A percentile compares a stretch with the other conserved stretches of the same genome.
Conservation (phyloP, 192 early-diverging fungal species). For the Backusella parvicylindrica region DNA sequence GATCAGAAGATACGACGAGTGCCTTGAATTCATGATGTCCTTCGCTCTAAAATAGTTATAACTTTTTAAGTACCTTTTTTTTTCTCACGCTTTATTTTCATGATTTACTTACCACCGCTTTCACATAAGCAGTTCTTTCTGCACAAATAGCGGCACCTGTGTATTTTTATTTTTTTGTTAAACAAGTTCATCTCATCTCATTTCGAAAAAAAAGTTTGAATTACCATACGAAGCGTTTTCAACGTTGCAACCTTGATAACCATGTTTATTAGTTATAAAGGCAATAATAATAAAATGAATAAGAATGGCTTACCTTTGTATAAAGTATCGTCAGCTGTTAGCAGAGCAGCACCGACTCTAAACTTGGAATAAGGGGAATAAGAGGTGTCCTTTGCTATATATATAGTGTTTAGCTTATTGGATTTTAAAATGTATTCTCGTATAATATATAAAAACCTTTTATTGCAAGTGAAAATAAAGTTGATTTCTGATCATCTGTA, state of each 20-base stretch:
- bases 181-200: neutral
- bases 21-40: conserved; percentile 73
- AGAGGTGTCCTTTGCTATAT: conserved; percentile 62
- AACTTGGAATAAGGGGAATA: conserved; percentile 94
- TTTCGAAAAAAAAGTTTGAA: neutral
- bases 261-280: neutral
- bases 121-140: conserved; percentile 85
- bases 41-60: conserved; percentile 59
- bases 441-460: neutral
- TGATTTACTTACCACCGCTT: conserved; percentile 68
- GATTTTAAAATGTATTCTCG: too few species aligned
- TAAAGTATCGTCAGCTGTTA: conserved; percentile 60
- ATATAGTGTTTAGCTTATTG: too few species aligned
- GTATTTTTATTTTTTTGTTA: conserved; percentile 13
- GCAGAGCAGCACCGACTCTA: conserved; percentile 82
- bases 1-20: conserved; percentile 75
- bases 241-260: conserved; percentile 71
- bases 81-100: neutral
- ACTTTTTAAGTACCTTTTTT: neutral
- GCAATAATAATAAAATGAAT: neutral
- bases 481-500: neutral
- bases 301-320: conserved; percentile 43
- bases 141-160: conserved; percentile 78
- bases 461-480: neutral
- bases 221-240: conserved; percentile 86